Base-by-base conservation (phyloP, 2,329 filamentous ascomycete species). In the Pestalotiopsis fici region DNA sequence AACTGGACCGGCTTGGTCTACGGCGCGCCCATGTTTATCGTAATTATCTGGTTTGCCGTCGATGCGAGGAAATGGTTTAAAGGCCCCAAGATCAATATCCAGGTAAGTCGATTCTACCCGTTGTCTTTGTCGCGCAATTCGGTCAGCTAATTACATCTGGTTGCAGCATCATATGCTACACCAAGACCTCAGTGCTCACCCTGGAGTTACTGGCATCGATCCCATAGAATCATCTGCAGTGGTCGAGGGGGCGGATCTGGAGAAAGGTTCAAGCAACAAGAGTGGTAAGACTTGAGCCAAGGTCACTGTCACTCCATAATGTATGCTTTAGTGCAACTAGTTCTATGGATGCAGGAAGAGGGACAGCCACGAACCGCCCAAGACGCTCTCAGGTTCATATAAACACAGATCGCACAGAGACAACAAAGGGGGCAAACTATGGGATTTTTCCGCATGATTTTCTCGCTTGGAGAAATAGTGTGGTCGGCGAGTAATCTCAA, bases 31-130 rank as follows among this genome's bases (percentile, higher is more conserved):
- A 91, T 91, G 89, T 67, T 88, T 3, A 74, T 83, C 3, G 82
- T 88, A 4, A 78, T 83, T 2, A 77, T 90, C 15, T 92, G 89
- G 88, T 93, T 89, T 83, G 79, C 87, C 54, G 78, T 92, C 4
- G 85, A 86, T 71, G 90, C 90, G 11, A 83, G 83, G 61, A 90
- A 87, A 73, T 92, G 90, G 90, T 93, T 92, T 78, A 90, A 87
- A 73, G 90, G 90, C 0, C 90, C 90, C 0, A 91, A 88, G 80
- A 86, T 92, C 69, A 92, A 92, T 72, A 80, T 92, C 28, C 85
- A 88, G 67, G 75, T 76, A 23, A 59, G 12, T 21, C 11, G 28
- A 47, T 55, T 11, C 21, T 25, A 4, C 25, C 25, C 23, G 7
- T 47, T 12, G 35, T 50, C 12, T 61, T 4, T 18, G 28, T 25